A percentile compares a stretch with the other conserved stretches of the same genome.
Evolutionary conservation across 2,329 filamentous ascomycete species (phyloP).

Genomic region (Hirsutella rhossiliensis): DNA sequence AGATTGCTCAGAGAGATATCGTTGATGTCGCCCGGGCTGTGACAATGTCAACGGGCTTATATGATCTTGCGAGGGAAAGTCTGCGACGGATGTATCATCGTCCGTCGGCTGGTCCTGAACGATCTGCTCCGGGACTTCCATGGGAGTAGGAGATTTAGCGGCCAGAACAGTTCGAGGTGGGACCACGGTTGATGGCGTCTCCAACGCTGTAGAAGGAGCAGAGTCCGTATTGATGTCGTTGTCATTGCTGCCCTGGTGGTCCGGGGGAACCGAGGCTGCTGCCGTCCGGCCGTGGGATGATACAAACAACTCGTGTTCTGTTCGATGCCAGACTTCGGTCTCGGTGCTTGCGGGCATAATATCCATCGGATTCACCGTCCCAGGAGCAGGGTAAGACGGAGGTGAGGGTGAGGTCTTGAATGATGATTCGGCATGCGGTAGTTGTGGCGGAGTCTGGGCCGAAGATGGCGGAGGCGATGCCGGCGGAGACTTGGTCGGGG

Average conservation of each 20-base stretch:
- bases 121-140: too few species aligned
- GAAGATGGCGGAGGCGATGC: not conserved
- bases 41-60: conserved; percentile 11
- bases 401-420: conserved; percentile 15
- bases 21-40: conserved; percentile 15
- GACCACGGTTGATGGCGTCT: too few species aligned
- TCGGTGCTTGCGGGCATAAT: conserved; percentile 34
- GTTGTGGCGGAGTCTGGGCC: not conserved
- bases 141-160: too few species aligned
- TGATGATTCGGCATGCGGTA: conserved; percentile 1
- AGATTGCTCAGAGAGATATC: conserved; percentile 27
- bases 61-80: conserved; percentile 12
- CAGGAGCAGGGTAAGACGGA: conserved; percentile 24
- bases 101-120: too few species aligned
- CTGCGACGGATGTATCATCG: conserved; percentile 11
- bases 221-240: too few species aligned
- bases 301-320: conserved; percentile 21
- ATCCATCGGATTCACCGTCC: conserved; percentile 41
- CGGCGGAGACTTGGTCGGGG: not conserved
- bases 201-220: too few species aligned
- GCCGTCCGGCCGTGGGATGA: conserved; percentile 15
- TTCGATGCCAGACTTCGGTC: conserved; percentile 23
- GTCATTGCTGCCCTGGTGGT: not conserved
- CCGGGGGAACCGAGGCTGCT: not conserved
- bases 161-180: too few species aligned